These are phyloP conservation scores for Cornus florida DNA, from an alignment of 148 eudicot genomes.

Conservation along the genomic window DNA sequence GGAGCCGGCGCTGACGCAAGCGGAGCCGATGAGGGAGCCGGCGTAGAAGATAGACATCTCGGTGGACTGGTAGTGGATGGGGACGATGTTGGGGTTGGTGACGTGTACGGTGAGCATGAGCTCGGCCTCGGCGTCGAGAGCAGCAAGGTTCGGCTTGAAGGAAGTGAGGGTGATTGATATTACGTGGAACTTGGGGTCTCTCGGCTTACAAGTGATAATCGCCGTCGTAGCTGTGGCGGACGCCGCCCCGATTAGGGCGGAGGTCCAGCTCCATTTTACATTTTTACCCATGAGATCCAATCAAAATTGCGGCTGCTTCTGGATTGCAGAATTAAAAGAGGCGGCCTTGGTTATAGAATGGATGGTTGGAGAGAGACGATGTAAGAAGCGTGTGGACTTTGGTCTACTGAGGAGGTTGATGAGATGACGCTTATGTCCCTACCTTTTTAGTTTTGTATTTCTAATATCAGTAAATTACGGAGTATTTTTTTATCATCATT, in stretches of 20 bases:
- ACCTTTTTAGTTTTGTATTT: too few relatives aligned
- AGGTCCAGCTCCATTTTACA: constrained; percentile 60
- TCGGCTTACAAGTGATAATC: constrained; percentile 38
- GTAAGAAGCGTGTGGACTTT: not conserved
- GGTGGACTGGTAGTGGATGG: constrained; percentile 62
- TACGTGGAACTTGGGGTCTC: constrained; percentile 71
- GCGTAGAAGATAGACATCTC: constrained; percentile 74
- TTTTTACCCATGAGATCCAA: constrained; percentile 29
- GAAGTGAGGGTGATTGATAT: constrained; percentile 73
- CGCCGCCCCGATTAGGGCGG: constrained; percentile 68
- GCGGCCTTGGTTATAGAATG: not conserved
- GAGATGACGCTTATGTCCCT: too few relatives aligned
- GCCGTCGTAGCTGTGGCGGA: constrained; percentile 53
- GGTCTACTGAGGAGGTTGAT: too few relatives aligned
- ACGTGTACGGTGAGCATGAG: constrained; percentile 81
- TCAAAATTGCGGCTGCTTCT: not conserved
- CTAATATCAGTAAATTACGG: too few relatives aligned
- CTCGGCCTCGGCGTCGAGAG: constrained; percentile 75
- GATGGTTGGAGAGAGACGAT: not conserved
- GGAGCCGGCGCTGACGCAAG: constrained; percentile 62
- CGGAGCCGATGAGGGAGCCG: constrained; percentile 72
- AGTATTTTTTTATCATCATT: too few relatives aligned
- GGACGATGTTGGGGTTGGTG: constrained; percentile 82
- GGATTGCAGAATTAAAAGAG: not conserved
- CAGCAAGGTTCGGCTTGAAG: constrained; percentile 67